Conservation (phyloP, 2,329 filamentous ascomycete species). For the Chaetoscypha palmicola region DNA sequence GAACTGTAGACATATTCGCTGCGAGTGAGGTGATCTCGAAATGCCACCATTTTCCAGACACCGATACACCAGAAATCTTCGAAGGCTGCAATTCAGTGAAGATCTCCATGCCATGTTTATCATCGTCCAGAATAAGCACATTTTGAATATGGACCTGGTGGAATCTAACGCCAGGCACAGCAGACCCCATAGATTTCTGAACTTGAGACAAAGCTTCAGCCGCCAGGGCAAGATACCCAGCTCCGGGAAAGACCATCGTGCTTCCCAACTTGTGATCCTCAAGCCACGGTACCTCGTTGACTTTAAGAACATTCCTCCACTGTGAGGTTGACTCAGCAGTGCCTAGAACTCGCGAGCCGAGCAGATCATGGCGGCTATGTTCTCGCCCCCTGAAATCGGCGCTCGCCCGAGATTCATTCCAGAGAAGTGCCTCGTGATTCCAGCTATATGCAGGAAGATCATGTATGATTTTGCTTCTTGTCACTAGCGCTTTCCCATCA, state of each 20-base stretch:
- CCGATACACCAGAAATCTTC: constrained; percentile 4
- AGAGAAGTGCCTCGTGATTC: constrained; percentile 42
- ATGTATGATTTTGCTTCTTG: constrained; percentile 8
- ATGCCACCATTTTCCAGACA: constrained; percentile 13
- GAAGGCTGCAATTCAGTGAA: constrained; percentile 7
- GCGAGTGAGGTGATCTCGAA: constrained; percentile 9
- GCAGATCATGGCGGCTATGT: constrained; percentile 33
- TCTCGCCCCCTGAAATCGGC: constrained; percentile 35
- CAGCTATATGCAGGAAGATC: constrained; percentile 40
- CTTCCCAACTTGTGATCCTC: constrained; percentile 39
- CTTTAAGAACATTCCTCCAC: constrained; percentile 27
- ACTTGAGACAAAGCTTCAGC: constrained; percentile 35
- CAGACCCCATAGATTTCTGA: background rate
- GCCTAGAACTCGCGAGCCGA: constrained; percentile 29
- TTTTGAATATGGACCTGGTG: constrained; percentile 6
- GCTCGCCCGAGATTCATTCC: constrained; percentile 45
- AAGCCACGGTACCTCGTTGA: constrained; percentile 36
- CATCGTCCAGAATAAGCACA: constrained; percentile 4
- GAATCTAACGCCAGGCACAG: background rate
- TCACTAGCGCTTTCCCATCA: background rate
- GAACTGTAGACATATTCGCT: constrained; percentile 3
- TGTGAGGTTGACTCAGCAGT: constrained; percentile 6
- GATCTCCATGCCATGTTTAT: constrained; percentile 8
- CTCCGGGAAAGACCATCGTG: constrained; percentile 26
- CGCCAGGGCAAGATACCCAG: constrained; percentile 40